Evolutionary conservation across 495 filamentous ascomycete species (phyloP), one percentile per base, ranked within the genome.

Genomic region (Aspergillus incahuasiensis): DNA sequence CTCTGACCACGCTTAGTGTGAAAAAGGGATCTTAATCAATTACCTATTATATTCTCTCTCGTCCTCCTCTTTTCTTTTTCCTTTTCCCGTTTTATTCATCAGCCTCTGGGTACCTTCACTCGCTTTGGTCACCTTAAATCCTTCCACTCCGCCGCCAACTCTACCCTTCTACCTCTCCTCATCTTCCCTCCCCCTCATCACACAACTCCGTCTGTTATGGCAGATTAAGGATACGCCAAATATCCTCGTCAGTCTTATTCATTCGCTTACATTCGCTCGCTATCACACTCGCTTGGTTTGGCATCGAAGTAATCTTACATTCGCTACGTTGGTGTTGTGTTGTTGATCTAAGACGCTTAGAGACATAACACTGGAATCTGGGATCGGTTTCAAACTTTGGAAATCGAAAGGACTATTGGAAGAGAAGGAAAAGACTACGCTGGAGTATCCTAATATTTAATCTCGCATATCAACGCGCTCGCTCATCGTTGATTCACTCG

Each of bases 251-350:
- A 42, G 42, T 59, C 55, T 61, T 56, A 57, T 57, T 52, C 50
- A 54, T 38, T 54, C 54, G 54, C 52, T 62, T 58, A 44, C 59
- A 48, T 65, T 70, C 72, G 69, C 71, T 74, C 71, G 74, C 73
- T 71, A 70, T 68, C 64, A 77, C 74, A 74, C 70, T 77, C 72
- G 74, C 73, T 76, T 69, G 64, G 63, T 71, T 63, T 70, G 62
- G 66, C 60, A 71, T 65, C 56, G 52, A 67, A 70, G 60, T 65
- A 54, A 54, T 57, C 67, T 58, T 68, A 75, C 74, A 65, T 72
- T 76, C 74, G 74, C 74, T 76, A 76, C 69, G 64, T 59, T 64
- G 58, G 45, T 52, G 28, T 61, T 63, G 63, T 64, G 58, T 42
- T 52, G 28, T 61, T 63, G 63, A 59, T 58, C 46, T 22, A 58